phyloP scores from a whole-genome alignment of 2,329 filamentous ascomycete genomes.

The Xylariomycetidae sp. region DNA sequence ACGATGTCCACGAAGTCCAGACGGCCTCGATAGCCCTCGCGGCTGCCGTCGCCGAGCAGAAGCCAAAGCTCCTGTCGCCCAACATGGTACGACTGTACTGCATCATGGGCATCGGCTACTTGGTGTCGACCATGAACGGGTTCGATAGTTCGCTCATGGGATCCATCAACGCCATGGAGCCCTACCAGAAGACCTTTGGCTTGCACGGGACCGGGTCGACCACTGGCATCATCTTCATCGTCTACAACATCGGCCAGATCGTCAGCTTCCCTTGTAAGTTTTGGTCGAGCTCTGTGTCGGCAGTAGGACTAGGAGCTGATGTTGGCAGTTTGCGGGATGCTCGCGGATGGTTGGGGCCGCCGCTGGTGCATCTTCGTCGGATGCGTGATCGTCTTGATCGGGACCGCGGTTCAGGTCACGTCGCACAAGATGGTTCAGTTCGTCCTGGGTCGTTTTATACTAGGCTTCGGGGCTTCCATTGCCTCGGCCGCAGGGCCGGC shows the following conservation, averaged over 20 bases:
- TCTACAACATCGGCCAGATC: constrained; percentile 45
- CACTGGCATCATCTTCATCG: constrained; percentile 41
- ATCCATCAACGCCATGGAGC: constrained; percentile 45
- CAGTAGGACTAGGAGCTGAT: neutral
- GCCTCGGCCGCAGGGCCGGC: constrained; percentile 54
- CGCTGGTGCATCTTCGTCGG: constrained; percentile 51
- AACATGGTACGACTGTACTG: constrained; percentile 31
- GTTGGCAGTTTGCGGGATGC: constrained; percentile 38
- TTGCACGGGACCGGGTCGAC: constrained; percentile 40
- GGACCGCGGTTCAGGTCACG: constrained; percentile 44
- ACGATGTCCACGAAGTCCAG: constrained; percentile 27
- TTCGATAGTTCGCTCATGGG: constrained; percentile 51
- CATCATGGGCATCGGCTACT: constrained; percentile 33
- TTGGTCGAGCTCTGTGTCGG: neutral
- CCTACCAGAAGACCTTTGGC: constrained; percentile 43
- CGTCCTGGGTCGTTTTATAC: constrained; percentile 48
- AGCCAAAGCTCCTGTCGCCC: constrained; percentile 26
- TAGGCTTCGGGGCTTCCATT: constrained; percentile 54
- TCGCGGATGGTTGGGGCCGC: constrained; percentile 47
- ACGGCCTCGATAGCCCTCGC: constrained; percentile 30
- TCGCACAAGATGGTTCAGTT: constrained; percentile 42
- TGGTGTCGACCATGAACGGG: constrained; percentile 48
- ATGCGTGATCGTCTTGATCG: constrained; percentile 43
- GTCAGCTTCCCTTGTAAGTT: constrained; percentile 38
- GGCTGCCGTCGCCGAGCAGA: constrained; percentile 28